phyloP scores from a whole-genome alignment of 352 stramenopile species.

The Globisporangium orthogonon region DNA sequence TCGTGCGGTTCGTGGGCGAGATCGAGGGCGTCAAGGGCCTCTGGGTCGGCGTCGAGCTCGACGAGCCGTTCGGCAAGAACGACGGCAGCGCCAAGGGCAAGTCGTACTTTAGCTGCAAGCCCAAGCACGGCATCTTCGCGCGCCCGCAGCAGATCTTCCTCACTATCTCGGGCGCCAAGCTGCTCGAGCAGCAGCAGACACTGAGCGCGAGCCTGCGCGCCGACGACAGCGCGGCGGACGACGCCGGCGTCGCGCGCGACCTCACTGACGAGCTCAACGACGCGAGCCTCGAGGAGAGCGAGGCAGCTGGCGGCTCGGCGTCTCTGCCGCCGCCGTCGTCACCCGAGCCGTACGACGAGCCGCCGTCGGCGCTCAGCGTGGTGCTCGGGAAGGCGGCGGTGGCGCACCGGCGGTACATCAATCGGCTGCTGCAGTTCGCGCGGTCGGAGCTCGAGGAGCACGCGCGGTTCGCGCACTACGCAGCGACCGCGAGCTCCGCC shows the following conservation, averaged over 20 bases:
- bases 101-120: conserved; percentile 75
- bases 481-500: conserved; percentile 65
- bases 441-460: conserved; percentile 68
- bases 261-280: conserved; percentile 21
- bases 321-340: conserved; percentile 14
- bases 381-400: conserved; percentile 54
- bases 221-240: conserved; percentile 12
- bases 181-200: conserved; percentile 36
- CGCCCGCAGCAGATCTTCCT: conserved; percentile 71
- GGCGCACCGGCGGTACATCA: conserved; percentile 67
- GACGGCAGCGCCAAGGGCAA: conserved; percentile 76
- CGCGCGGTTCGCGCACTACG: conserved; percentile 70
- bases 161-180: conserved; percentile 48
- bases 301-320: background rate
- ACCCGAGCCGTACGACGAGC: conserved; percentile 20
- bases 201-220: conserved; percentile 15
- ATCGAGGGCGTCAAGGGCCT: conserved; percentile 60
- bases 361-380: conserved; percentile 54
- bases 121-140: conserved; percentile 77
- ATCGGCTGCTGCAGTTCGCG: conserved; percentile 58
- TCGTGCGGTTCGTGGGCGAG: conserved; percentile 71
- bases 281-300: background rate
- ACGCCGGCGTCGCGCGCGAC: conserved; percentile 19
- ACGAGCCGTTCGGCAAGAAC: conserved; percentile 75
- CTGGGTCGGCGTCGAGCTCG: conserved; percentile 77